Evolutionary conservation across 2,329 filamentous ascomycete species (phyloP).

Genomic region (Lasiodiplodia sp.): DNA sequence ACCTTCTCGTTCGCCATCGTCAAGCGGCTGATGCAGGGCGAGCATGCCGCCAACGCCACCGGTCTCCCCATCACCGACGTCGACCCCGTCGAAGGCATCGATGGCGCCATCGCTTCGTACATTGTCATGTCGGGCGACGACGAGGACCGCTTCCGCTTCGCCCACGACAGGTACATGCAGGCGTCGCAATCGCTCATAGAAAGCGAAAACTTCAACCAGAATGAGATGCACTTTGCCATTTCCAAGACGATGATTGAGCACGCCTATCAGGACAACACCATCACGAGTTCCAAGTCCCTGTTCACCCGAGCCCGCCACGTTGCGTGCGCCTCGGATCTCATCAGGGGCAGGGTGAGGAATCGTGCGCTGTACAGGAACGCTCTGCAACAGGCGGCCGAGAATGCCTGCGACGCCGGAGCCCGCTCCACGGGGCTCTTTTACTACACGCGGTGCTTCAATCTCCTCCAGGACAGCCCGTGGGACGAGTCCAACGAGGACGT

Average conservation of each 20-base stretch:
- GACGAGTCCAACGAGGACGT: slow-evolving; percentile 72
- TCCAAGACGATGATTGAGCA: slow-evolving; percentile 81
- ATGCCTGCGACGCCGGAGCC: slow-evolving; percentile 82
- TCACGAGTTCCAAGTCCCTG: slow-evolving; percentile 57
- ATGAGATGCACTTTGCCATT: slow-evolving; percentile 91
- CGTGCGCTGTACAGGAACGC: slow-evolving; percentile 75
- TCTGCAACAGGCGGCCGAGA: slow-evolving; percentile 79
- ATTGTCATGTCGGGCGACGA: slow-evolving; percentile 82
- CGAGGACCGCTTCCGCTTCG: slow-evolving; percentile 86
- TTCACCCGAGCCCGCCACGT: slow-evolving; percentile 84
- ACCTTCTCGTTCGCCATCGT: slow-evolving; percentile 85
- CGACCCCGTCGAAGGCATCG: slow-evolving; percentile 79
- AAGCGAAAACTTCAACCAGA: slow-evolving; percentile 69
- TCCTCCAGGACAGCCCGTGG: slow-evolving; percentile 86
- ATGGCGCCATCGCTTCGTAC: slow-evolving; percentile 79
- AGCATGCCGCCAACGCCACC: slow-evolving; percentile 58
- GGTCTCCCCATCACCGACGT: slow-evolving; percentile 64
- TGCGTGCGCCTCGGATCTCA: slow-evolving; percentile 76
- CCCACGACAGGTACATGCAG: slow-evolving; percentile 85
- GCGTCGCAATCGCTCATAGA: slow-evolving; percentile 66
- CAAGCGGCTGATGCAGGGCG: slow-evolving; percentile 76
- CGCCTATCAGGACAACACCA: slow-evolving; percentile 62
- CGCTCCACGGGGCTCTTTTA: slow-evolving; percentile 83
- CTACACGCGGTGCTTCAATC: slow-evolving; percentile 75
- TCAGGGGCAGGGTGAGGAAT: slow-evolving; percentile 68